phyloP scores from a whole-genome alignment of 306 rosid species.

The Prunus mongolica region DNA sequence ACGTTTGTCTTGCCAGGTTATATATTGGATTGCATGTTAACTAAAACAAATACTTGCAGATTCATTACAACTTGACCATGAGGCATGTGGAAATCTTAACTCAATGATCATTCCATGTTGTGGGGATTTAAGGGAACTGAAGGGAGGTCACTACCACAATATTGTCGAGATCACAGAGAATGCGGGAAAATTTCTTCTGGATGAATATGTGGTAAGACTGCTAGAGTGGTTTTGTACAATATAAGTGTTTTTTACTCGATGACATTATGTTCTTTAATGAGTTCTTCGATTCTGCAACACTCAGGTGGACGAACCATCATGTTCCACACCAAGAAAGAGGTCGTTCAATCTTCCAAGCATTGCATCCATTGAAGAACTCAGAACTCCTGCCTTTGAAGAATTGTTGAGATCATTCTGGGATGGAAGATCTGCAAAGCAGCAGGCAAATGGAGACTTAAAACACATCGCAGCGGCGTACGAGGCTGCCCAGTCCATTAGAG shows the following conservation, averaged over 20 bases:
- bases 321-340: constrained; percentile 95
- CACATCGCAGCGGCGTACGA: constrained; percentile 60
- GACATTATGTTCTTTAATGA: neutral
- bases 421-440: constrained; percentile 61
- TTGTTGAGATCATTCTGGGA: constrained; percentile 87
- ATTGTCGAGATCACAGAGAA: constrained; percentile 87
- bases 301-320: constrained; percentile 96
- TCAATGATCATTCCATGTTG: constrained; percentile 86
- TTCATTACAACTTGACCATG: constrained; percentile 90
- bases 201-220: constrained; percentile 71
- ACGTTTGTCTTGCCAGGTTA: constrained; percentile 6
- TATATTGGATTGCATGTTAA: constrained; percentile 1
- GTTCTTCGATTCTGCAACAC: constrained; percentile 3
- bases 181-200: constrained; percentile 83
- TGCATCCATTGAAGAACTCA: constrained; percentile 81
- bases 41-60: constrained; percentile 51
- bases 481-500: constrained; percentile 79
- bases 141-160: constrained; percentile 89
- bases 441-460: constrained; percentile 83
- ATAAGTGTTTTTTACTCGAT: neutral
- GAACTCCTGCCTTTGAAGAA: constrained; percentile 93
- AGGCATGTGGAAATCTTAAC: constrained; percentile 84
- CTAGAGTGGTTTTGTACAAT: neutral
- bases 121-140: constrained; percentile 80
- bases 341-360: constrained; percentile 79